phyloP scores from a whole-genome alignment of 495 filamentous ascomycete genomes.

The Rhizodiscina lignyota region DNA sequence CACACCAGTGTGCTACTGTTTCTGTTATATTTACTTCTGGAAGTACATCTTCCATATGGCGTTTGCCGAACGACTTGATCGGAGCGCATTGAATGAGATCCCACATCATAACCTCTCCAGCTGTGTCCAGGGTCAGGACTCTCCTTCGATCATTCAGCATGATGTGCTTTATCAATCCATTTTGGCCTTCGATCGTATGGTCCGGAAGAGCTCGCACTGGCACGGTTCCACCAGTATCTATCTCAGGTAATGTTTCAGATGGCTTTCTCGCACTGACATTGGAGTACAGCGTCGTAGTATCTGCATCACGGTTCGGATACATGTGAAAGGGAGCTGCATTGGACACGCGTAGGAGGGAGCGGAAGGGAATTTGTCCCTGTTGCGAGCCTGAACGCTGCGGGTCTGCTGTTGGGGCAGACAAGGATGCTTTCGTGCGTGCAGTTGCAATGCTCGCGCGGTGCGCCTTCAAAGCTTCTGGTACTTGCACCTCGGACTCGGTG shows the following conservation, averaged over 20 bases:
- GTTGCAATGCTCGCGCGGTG: constrained; percentile 18
- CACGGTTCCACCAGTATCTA: constrained; percentile 5
- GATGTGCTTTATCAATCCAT: constrained; percentile 84
- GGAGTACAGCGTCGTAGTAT: constrained; percentile 31
- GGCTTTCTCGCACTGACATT: constrained; percentile 35
- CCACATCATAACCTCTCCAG: constrained; percentile 93
- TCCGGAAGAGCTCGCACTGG: constrained; percentile 34
- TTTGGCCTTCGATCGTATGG: constrained; percentile 85
- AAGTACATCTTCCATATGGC: constrained; percentile 81
- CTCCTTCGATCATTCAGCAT: constrained; percentile 81
- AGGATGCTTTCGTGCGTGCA: not conserved
- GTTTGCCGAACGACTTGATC: constrained; percentile 76
- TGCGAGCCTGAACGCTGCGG: constrained; percentile 5
- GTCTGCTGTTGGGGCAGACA: constrained; percentile 7
- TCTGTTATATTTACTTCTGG: constrained; percentile 76
- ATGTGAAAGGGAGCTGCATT: constrained; percentile 62
- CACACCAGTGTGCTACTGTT: constrained; percentile 87
- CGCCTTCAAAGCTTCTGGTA: constrained; percentile 19
- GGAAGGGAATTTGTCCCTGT: constrained; percentile 55
- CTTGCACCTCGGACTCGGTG: constrained; percentile 40
- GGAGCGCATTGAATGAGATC: constrained; percentile 81
- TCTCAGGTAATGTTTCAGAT: constrained; percentile 10
- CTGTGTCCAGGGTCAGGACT: constrained; percentile 82
- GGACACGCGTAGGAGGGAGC: constrained; percentile 61
- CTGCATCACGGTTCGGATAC: constrained; percentile 29